Evolutionary conservation across 2,329 filamentous ascomycete genomes (phyloP), one percentile per base, ranked within the genome.

Genomic region (Beauveria sp.): DNA sequence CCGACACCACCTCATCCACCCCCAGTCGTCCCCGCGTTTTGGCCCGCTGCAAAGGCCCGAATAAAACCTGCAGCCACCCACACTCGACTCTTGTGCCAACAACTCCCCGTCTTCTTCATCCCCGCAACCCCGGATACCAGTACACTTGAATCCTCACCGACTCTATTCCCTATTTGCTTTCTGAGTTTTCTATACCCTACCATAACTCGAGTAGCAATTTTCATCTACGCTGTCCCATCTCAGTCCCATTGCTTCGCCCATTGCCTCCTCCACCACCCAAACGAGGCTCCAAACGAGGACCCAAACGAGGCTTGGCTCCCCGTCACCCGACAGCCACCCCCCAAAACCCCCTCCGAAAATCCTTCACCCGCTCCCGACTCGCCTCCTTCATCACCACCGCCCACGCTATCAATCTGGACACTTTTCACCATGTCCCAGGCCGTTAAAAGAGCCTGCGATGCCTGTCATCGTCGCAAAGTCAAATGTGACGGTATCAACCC

Each of bases 401-500:
- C 54, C 7, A 24, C 37, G 14, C 9, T 26, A 34, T n/a, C 41
- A 37, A 26, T 44, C 41, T 56, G 18, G 12, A 61, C 66, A 53
- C 16, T n/a, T 9, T 3, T 58, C 67, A 71, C 67, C 65, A 80
- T 80, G 80, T 73, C 78, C 48, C 78, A 80, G 65, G 79, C 80
- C 64, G 79, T 83, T 55, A 83, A 83, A 69, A 76, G 85, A 70
- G 87, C 87, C 62, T 90, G 87, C 76, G 87, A 90, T 72, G 86
- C 86, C 68, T 90, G 87, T 71, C 87, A 89, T 77, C 84, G 86
- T 65, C 84, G 87, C 72, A 90, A 90, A 73, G 87, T 90, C 70
- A 89, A 88, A 72, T 90, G 87, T 70, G 86, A 89, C 69, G 86
- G 86, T 62, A 77, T 84, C 70, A 86, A 86, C 67, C 87, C 88